These are phyloP conservation scores for Arthrobotrys sinensis DNA, from an alignment of 2,329 filamentous ascomycete species.

Conservation along the genomic window DNA sequence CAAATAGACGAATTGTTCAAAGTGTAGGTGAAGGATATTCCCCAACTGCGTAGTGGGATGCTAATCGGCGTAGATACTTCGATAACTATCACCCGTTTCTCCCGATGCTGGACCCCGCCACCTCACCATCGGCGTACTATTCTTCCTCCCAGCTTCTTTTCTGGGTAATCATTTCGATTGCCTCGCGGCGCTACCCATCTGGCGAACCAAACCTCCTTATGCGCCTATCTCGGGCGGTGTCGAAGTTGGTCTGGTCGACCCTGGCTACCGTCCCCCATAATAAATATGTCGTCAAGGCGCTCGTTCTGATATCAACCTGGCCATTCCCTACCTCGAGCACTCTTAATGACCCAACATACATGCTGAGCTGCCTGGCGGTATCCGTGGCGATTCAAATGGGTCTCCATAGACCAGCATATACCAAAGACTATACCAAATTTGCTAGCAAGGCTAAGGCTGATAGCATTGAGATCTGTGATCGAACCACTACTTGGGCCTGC, in stretches of 20 bases:
- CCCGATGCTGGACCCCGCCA: conserved; percentile 79
- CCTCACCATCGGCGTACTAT: conserved; percentile 81
- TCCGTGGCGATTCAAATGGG: conserved; percentile 88
- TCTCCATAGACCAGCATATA: conserved; percentile 83
- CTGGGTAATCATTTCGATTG: conserved; percentile 85
- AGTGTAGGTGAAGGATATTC: conserved; percentile 68
- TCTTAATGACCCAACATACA: conserved; percentile 84
- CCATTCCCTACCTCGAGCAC: conserved; percentile 86
- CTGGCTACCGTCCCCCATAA: conserved; percentile 83
- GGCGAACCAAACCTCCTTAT: conserved; percentile 76
- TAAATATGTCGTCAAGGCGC: conserved; percentile 84
- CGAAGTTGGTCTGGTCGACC: conserved; percentile 81
- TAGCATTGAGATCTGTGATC: conserved; percentile 77
- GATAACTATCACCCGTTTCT: conserved; percentile 82
- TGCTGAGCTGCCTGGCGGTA: conserved; percentile 87
- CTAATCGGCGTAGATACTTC: conserved; percentile 72
- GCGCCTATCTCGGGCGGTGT: conserved; percentile 77
- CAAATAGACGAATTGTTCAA: conserved; percentile 77
- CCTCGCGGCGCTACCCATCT: conserved; percentile 78
- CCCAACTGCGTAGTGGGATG: background rate
- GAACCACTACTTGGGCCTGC: conserved; percentile 85
- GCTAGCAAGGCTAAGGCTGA: conserved; percentile 82
- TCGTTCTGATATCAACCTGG: conserved; percentile 86
- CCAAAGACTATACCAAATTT: conserved; percentile 85
- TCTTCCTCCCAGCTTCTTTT: conserved; percentile 85